Conservation (phyloP, 2,329 filamentous ascomycete genomes). For the Fusarium setosum region DNA sequence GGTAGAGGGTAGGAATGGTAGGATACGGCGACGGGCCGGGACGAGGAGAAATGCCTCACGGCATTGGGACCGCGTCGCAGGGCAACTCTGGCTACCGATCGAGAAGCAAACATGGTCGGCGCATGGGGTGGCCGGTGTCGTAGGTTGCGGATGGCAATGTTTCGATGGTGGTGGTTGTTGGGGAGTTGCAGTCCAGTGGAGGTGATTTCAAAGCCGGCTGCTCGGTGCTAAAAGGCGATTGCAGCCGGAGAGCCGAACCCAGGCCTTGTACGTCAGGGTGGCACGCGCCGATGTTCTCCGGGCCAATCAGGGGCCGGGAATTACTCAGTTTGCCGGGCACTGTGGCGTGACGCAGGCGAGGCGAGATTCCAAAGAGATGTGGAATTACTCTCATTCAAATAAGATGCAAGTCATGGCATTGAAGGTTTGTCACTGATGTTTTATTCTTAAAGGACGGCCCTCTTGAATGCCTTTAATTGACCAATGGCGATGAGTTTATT, state of each 20-base stretch:
- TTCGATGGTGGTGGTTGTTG: constrained; percentile 7
- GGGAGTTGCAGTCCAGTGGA: constrained; percentile 3
- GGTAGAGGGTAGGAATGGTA: constrained; percentile 66
- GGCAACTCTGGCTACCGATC: constrained; percentile 54
- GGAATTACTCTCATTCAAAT: neutral
- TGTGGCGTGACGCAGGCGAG: constrained; percentile 22
- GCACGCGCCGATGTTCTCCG: constrained; percentile 46
- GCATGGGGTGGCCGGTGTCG: too few relatives aligned
- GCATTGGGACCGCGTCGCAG: constrained; percentile 53
- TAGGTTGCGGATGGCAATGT: neutral
- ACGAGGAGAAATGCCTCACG: constrained; percentile 55
- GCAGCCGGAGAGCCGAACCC: constrained; percentile 42
- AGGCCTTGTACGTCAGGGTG: constrained; percentile 39
- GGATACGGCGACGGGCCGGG: constrained; percentile 46
- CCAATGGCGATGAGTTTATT: neutral
- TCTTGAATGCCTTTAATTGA: neutral
- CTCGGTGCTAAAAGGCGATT: constrained; percentile 47
- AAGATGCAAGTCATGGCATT: neutral
- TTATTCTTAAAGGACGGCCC: neutral
- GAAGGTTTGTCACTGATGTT: neutral
- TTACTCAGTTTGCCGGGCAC: constrained; percentile 45
- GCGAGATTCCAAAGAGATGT: neutral
- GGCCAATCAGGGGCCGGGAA: constrained; percentile 50
- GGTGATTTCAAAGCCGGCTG: constrained; percentile 42
- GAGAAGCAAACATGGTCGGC: constrained; percentile 56